phyloP scores from a whole-genome alignment of 2,329 filamentous ascomycete genomes.

The Calcarisporium arbuscula region DNA sequence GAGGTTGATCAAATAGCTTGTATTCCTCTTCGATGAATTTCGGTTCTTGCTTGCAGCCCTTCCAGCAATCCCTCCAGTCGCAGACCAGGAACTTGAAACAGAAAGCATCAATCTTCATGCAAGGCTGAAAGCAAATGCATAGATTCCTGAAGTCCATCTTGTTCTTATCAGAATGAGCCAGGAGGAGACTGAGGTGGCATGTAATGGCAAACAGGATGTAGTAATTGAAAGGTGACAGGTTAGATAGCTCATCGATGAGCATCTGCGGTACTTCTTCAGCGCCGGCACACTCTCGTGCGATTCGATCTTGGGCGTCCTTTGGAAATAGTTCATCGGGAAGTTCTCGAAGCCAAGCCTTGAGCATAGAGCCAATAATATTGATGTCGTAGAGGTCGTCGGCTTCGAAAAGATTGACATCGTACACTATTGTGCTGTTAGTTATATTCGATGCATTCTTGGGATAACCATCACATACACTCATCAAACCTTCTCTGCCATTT shows the following conservation, averaged over 20 bases:
- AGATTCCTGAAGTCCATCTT: constrained; percentile 97
- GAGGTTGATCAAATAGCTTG: constrained; percentile 49
- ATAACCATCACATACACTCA: constrained; percentile 55
- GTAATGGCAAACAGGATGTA: constrained; percentile 97
- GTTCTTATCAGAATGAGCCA: constrained; percentile 90
- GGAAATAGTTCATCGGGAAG: constrained; percentile 93
- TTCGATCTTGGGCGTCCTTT: constrained; percentile 71
- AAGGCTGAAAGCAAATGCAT: constrained; percentile 95
- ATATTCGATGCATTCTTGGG: no score
- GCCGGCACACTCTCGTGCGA: constrained; percentile 73
- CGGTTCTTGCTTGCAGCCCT: constrained; percentile 87
- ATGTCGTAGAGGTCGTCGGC: constrained; percentile 88
- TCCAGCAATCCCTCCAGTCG: constrained; percentile 96
- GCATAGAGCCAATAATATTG: constrained; percentile 92
- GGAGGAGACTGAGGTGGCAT: constrained; percentile 84
- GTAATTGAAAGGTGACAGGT: constrained; percentile 94
- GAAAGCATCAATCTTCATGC: constrained; percentile 91
- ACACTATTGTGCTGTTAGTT: constrained; percentile 44
- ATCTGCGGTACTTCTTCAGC: constrained; percentile 76
- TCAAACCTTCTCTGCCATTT: constrained; percentile 92
- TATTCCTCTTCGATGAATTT: constrained; percentile 69
- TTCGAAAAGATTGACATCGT: constrained; percentile 84
- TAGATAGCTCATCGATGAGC: constrained; percentile 85
- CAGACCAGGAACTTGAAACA: constrained; percentile 94
- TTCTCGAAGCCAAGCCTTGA: constrained; percentile 92